These are phyloP conservation scores for Talaromyces pinophilus DNA, from an alignment of 2,329 filamentous ascomycete genomes.

Conservation along the genomic window DNA sequence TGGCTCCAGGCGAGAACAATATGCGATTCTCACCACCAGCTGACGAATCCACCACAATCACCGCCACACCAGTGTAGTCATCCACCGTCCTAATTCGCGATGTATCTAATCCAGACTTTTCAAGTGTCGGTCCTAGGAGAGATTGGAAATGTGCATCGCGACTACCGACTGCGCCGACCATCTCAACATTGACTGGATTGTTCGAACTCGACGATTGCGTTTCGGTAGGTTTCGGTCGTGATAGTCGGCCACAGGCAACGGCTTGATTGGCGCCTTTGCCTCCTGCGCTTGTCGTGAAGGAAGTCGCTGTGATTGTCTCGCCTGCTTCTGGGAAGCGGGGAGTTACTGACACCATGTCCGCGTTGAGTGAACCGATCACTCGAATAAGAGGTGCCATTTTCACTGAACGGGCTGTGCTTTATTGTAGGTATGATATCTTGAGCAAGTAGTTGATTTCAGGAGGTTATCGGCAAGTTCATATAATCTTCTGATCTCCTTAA, in stretches of 20 bases:
- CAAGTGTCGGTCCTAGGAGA: slow-evolving; percentile 60
- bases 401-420: background rate
- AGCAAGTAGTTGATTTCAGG: background rate
- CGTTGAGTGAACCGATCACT: slow-evolving; percentile 90
- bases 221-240: slow-evolving; percentile 51
- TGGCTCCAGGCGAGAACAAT: slow-evolving; percentile 71
- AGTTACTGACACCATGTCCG: slow-evolving; percentile 87
- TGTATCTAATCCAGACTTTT: slow-evolving; percentile 63
- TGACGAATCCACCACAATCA: slow-evolving; percentile 73
- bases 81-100: slow-evolving; percentile 53
- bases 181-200: slow-evolving; percentile 56
- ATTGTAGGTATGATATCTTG: no score
- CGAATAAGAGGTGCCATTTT: slow-evolving; percentile 61
- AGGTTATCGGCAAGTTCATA: background rate
- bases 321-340: slow-evolving; percentile 78
- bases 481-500: background rate
- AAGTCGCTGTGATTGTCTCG: slow-evolving; percentile 80
- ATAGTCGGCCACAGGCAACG: slow-evolving; percentile 81
- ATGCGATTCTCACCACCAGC: slow-evolving; percentile 74
- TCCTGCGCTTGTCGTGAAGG: slow-evolving; percentile 78
- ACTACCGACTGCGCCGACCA: slow-evolving; percentile 71
- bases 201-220: slow-evolving; percentile 27
- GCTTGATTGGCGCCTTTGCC: slow-evolving; percentile 97
- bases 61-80: slow-evolving; percentile 67
- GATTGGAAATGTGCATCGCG: slow-evolving; percentile 63